Evolutionary conservation across 192 early-diverging fungal species (phyloP).

Genomic region (Linderina pennispora): DNA sequence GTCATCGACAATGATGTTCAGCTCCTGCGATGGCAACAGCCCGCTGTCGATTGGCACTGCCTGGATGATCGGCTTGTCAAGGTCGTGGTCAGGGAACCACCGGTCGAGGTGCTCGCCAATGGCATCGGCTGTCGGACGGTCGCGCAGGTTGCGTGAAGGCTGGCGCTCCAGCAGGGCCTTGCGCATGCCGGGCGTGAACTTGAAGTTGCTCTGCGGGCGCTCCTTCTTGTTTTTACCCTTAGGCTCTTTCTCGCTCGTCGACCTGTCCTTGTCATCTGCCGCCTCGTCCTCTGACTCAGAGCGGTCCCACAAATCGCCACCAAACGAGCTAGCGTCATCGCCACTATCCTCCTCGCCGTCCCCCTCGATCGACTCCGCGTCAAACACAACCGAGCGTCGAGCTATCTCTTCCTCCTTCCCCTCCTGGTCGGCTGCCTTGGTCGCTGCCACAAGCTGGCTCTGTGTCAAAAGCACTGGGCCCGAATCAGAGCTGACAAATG

Average conservation of each 20-base stretch:
- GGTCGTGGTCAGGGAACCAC: slow-evolving; percentile 70
- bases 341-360: background rate
- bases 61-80: slow-evolving; percentile 66
- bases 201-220: slow-evolving; percentile 24
- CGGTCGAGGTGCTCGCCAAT: slow-evolving; percentile 62
- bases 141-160: slow-evolving; percentile 19
- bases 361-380: background rate
- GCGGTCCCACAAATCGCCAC: no score
- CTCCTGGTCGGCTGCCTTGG: background rate
- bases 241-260: background rate
- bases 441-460: no score
- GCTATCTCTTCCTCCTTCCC: background rate
- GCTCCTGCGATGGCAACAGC: slow-evolving; percentile 19
- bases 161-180: slow-evolving; percentile 28
- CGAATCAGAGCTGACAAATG: no score
- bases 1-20: slow-evolving; percentile 38
- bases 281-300: slow-evolving; percentile 5
- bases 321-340: slow-evolving; percentile 1
- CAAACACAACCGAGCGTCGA: background rate
- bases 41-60: slow-evolving; percentile 23
- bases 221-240: no score
- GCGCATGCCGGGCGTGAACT: slow-evolving; percentile 41
- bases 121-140: slow-evolving; percentile 60
- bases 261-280: background rate
- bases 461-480: no score